Conservation (phyloP, 1,284 basidiomycete genomes). For the Moesziomyces sp. region DNA sequence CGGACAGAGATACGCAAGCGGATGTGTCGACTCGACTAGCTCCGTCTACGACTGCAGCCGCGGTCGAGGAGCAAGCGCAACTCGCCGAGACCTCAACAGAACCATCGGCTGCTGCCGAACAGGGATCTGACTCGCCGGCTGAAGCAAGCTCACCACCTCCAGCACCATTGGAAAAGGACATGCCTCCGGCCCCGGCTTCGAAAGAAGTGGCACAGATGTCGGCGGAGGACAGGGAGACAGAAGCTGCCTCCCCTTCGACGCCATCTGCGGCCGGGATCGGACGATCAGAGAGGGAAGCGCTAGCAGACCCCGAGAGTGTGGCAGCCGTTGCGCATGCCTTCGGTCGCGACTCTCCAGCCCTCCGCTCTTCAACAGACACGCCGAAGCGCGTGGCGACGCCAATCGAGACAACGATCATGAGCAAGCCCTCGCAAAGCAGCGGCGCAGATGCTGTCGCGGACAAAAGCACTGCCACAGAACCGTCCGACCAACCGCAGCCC, state of each 20-base stretch:
- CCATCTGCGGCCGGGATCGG: conserved; percentile 2
- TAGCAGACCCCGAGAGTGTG: conserved; percentile 44
- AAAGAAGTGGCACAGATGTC: not conserved
- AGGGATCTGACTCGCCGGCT: not conserved
- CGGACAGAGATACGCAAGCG: not conserved
- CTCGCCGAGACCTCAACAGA: not conserved
- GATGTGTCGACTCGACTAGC: not conserved
- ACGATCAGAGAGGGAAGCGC: conserved; percentile 17
- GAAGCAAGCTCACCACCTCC: conserved; percentile 14
- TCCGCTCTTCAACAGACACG: conserved; percentile 26
- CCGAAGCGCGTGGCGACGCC: conserved; percentile 24
- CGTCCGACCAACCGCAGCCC: not conserved
- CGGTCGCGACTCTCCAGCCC: conserved; percentile 39
- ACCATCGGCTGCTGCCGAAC: not conserved
- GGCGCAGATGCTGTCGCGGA: not conserved
- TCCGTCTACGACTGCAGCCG: not conserved
- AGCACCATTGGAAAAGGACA: conserved; percentile 13
- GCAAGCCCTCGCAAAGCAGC: not conserved
- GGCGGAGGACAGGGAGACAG: not conserved
- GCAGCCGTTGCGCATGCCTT: conserved; percentile 55
- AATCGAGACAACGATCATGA: not conserved
- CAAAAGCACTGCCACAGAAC: not conserved
- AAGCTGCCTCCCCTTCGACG: conserved; percentile 7
- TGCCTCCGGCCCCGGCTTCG: not conserved
- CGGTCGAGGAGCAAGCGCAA: not conserved